phyloP scores from a whole-genome alignment of 345 rosid species.

The Eucalyptus sideroxylon region DNA sequence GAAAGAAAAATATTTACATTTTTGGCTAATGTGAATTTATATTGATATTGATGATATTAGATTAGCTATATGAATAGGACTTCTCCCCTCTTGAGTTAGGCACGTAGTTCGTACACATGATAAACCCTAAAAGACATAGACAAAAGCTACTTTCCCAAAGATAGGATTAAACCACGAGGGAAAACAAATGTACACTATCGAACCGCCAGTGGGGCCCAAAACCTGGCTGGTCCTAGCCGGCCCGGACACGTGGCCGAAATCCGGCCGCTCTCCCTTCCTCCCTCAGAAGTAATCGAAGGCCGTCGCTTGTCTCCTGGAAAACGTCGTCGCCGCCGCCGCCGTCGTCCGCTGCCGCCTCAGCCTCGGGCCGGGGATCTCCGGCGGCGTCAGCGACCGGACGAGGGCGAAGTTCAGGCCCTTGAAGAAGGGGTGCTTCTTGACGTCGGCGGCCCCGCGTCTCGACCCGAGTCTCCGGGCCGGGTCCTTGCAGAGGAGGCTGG shows the following conservation, averaged over 20 bases:
- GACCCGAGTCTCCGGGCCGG: conserved; percentile 67
- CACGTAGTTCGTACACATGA: not conserved
- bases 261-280: not conserved
- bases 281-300: conserved; percentile 60
- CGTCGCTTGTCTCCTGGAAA: conserved; percentile 8
- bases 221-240: conserved; percentile 14
- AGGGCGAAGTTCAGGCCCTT: conserved; percentile 75
- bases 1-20: not conserved
- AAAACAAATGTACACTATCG: not conserved
- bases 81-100: not conserved
- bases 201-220: conserved; percentile 1
- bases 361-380: conserved; percentile 39
- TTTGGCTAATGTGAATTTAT: not conserved
- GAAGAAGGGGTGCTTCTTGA: conserved; percentile 81
- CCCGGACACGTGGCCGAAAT: conserved; percentile 19
- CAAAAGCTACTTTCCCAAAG: not conserved
- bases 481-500: conserved; percentile 61
- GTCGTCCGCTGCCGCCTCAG: conserved; percentile 22
- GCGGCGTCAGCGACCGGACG: conserved; percentile 61
- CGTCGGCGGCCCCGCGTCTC: conserved; percentile 75
- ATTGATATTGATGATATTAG: not conserved
- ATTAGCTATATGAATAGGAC: not conserved
- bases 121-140: not conserved
- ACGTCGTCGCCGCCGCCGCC: not conserved
- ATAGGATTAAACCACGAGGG: not conserved